Percentiles rank a stretch among this genome's conserved stretches.
phyloP scores from a whole-genome alignment of 2,329 filamentous ascomycete genomes.

The Ceratocystiopsis sp. region DNA sequence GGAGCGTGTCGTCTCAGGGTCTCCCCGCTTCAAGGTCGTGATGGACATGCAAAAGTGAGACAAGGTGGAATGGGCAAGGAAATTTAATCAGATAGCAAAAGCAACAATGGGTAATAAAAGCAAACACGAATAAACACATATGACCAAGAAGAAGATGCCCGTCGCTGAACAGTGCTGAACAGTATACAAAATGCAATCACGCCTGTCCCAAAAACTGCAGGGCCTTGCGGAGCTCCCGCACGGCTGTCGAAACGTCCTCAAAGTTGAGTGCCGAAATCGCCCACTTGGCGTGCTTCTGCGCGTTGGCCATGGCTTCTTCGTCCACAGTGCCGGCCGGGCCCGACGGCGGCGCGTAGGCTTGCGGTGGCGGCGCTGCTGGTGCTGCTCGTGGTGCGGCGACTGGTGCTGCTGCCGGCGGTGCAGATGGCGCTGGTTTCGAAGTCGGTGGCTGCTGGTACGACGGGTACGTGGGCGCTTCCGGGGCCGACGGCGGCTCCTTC shows the following conservation, averaged over 20 bases:
- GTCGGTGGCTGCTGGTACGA: background rate
- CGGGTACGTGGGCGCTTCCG: background rate
- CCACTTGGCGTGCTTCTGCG: slow-evolving; percentile 94
- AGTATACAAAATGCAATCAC: slow-evolving; percentile 14
- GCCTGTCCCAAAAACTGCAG: slow-evolving; percentile 51
- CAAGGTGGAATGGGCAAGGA: too few species aligned
- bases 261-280: slow-evolving; percentile 94
- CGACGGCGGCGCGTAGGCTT: too few species aligned
- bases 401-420: slow-evolving; percentile 2
- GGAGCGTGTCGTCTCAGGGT: slow-evolving; percentile 7
- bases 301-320: slow-evolving; percentile 53
- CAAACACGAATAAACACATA: too few species aligned
- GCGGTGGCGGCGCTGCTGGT: slow-evolving; percentile 5
- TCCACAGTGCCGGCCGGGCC: slow-evolving; percentile 24
- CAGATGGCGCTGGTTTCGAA: background rate
- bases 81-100: too few species aligned
- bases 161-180: too few species aligned
- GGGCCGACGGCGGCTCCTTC: background rate
- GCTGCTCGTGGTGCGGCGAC: slow-evolving; percentile 5
- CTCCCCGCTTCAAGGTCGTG: slow-evolving; percentile 9
- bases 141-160: too few species aligned
- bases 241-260: slow-evolving; percentile 81
- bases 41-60: slow-evolving; percentile 5
- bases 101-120: too few species aligned
- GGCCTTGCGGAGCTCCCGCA: slow-evolving; percentile 66